phyloP scores from a whole-genome alignment of 164 flowering plant genomes.

The Magnolia changhungtana region DNA sequence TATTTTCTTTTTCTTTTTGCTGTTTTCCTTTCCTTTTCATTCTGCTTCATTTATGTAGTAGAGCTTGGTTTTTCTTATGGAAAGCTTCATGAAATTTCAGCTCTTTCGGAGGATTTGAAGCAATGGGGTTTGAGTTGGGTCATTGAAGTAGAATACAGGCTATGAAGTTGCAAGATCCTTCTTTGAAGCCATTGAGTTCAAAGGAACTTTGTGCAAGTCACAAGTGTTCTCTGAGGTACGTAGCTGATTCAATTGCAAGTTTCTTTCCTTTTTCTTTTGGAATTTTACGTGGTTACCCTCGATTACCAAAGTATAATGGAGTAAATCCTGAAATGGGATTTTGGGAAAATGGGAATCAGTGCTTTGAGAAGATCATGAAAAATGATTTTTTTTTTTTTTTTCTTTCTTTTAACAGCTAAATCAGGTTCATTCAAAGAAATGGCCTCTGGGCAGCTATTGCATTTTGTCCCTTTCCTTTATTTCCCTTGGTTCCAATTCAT shows the following conservation, averaged over 20 bases:
- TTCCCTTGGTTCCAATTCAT: neutral
- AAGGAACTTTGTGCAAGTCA: conserved; percentile 38
- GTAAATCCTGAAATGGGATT: neutral
- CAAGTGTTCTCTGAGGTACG: conserved; percentile 49
- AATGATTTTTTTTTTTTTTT: neutral
- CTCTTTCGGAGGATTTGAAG: conserved; percentile 21
- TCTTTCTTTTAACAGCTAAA: neutral
- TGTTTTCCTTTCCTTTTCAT: neutral
- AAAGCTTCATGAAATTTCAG: conserved; percentile 27
- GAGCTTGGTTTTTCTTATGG: neutral
- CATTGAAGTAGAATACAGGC: conserved; percentile 25
- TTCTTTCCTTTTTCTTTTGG: neutral
- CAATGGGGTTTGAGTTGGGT: conserved; percentile 21
- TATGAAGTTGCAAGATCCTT: conserved; percentile 26
- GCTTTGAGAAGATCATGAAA: neutral
- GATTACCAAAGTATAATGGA: neutral
- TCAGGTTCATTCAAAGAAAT: neutral
- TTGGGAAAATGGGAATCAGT: neutral
- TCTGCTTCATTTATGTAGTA: neutral
- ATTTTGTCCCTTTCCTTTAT: neutral
- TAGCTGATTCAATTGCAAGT: conserved; percentile 3
- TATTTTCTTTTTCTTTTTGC: too few species aligned
- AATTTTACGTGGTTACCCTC: neutral
- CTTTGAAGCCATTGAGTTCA: conserved; percentile 29
- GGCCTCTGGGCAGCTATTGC: neutral